Evolutionary conservation across 2,329 filamentous ascomycete genomes (phyloP).

Genomic region (Elsinoe fawcettii): DNA sequence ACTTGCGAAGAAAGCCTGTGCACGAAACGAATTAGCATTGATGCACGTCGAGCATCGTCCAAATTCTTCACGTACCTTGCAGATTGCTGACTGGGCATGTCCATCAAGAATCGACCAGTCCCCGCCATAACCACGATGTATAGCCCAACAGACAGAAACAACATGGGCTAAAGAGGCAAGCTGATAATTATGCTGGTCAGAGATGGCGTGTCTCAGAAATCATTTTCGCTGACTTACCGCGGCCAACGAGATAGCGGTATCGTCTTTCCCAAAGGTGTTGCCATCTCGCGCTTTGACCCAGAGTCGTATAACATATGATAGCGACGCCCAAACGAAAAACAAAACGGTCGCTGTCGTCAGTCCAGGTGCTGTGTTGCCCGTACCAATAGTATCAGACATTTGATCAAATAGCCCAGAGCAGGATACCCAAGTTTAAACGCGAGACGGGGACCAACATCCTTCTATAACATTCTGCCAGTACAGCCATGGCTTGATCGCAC

Average conservation of each 20-base stretch:
- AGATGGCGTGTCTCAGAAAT: too few species aligned
- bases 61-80: neutral
- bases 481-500: neutral
- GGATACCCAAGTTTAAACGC: neutral
- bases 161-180: constrained; percentile 5
- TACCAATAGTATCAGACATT: constrained; percentile 1
- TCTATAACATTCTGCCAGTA: constrained; percentile 1
- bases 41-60: neutral
- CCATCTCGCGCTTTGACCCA: constrained; percentile 12
- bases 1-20: constrained; percentile 4
- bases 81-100: neutral
- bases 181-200: neutral
- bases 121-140: constrained; percentile 12
- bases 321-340: constrained; percentile 9
- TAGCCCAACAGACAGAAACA: constrained; percentile 2
- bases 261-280: constrained; percentile 11
- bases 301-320: neutral
- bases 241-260: constrained; percentile 10
- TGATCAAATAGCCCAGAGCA: neutral
- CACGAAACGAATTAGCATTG: neutral
- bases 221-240: neutral
- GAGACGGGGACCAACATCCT: neutral
- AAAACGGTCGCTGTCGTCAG: constrained; percentile 11
- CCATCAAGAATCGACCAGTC: neutral
- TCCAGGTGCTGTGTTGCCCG: constrained; percentile 11